Conservation (phyloP, 805 yeast species). For the Brettanomyces bruxellensis region DNA sequence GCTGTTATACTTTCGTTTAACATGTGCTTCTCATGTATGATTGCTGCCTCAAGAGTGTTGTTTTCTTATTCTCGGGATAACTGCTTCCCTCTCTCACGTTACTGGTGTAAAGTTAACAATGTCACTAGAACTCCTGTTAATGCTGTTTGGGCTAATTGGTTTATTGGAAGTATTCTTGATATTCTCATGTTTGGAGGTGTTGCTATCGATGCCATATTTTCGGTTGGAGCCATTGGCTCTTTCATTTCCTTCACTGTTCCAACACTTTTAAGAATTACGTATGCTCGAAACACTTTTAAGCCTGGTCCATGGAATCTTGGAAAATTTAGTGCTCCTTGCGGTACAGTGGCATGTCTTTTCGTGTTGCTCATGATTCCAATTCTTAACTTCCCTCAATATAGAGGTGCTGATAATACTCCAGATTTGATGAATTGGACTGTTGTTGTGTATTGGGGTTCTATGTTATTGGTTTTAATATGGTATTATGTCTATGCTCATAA, state of each 20-base stretch:
- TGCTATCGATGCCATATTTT: constrained; percentile 61
- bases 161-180: constrained; percentile 45
- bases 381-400: constrained; percentile 44
- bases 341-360: constrained; percentile 36
- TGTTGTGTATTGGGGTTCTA: constrained; percentile 50
- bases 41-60: constrained; percentile 56
- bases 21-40: constrained; percentile 47
- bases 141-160: constrained; percentile 50
- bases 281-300: constrained; percentile 39
- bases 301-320: constrained; percentile 65
- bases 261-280: constrained; percentile 46
- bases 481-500: constrained; percentile 43
- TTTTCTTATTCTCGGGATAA: constrained; percentile 62
- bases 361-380: constrained; percentile 49
- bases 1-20: constrained; percentile 34
- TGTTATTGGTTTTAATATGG: constrained; percentile 40
- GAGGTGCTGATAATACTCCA: constrained; percentile 28
- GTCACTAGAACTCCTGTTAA: constrained; percentile 51
- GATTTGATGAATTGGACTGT: constrained; percentile 53
- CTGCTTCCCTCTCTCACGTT: constrained; percentile 51
- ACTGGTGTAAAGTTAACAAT: constrained; percentile 40
- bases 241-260: constrained; percentile 58
- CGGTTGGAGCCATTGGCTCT: constrained; percentile 63
- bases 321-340: constrained; percentile 35
- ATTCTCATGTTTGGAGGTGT: constrained; percentile 56